phyloP scores from a whole-genome alignment of 2,329 filamentous ascomycete genomes.

The Coniochaeta ligniaria region DNA sequence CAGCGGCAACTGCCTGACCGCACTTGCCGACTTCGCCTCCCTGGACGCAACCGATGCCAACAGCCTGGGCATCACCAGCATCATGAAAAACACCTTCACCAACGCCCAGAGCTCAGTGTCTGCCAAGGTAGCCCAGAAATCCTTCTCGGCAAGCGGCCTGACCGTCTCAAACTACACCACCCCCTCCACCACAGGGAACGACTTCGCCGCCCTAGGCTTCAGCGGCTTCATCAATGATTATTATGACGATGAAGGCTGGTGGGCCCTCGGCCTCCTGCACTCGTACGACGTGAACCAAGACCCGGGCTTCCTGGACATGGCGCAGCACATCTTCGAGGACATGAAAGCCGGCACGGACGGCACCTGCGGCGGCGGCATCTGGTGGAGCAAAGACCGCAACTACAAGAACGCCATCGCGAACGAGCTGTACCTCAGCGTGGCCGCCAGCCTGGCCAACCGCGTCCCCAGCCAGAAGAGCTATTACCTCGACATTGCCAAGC shows the following conservation, averaged over 20 bases:
- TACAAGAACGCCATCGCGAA: slow-evolving; percentile 50
- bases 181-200: slow-evolving; percentile 6
- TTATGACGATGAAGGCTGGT: slow-evolving; percentile 59
- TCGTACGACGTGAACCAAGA: slow-evolving; percentile 43
- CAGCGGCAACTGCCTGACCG: slow-evolving; percentile 58
- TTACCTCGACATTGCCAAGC: slow-evolving; percentile 38
- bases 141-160: slow-evolving; percentile 25
- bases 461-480: slow-evolving; percentile 22
- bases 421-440: slow-evolving; percentile 46
- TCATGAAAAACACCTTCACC: slow-evolving; percentile 36
- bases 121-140: slow-evolving; percentile 26
- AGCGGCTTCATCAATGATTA: slow-evolving; percentile 45
- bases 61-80: slow-evolving; percentile 27
- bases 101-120: slow-evolving; percentile 33
- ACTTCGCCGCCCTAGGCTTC: slow-evolving; percentile 24
- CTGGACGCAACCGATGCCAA: slow-evolving; percentile 25
- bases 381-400: slow-evolving; percentile 45
- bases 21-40: slow-evolving; percentile 46
- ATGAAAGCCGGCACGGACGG: slow-evolving; percentile 38
- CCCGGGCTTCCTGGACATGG: slow-evolving; percentile 39
- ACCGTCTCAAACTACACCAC: slow-evolving; percentile 30
- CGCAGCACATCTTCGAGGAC: slow-evolving; percentile 46
- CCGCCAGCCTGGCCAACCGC: slow-evolving; percentile 45
- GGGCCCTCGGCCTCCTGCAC: slow-evolving; percentile 51
- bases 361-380: slow-evolving; percentile 46